Evolutionary conservation across 2,329 filamentous ascomycete genomes (phyloP).

Genomic region (Colletotrichum sp.): DNA sequence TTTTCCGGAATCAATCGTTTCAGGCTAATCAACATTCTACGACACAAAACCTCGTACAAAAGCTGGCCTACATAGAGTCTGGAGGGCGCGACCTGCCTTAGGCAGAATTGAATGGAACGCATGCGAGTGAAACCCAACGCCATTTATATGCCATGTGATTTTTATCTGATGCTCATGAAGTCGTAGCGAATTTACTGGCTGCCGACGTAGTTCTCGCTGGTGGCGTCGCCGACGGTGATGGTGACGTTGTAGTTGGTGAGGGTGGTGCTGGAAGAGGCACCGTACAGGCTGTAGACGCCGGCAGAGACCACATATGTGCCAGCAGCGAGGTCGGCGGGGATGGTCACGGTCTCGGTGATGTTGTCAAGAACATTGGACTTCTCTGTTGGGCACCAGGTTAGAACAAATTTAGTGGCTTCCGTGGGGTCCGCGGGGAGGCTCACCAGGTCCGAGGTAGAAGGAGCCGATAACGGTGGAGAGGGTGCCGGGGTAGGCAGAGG

Average conservation of each 20-base stretch:
- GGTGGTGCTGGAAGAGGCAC: constrained; percentile 23
- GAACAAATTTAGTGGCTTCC: neutral
- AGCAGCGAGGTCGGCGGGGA: constrained; percentile 24
- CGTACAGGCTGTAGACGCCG: constrained; percentile 31
- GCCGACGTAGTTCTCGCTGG: constrained; percentile 36
- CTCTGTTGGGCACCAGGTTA: neutral
- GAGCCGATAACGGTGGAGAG: constrained; percentile 30
- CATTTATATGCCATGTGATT: neutral
- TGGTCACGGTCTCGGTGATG: constrained; percentile 29
- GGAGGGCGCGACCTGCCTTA: too few species aligned
- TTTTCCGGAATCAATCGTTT: too few species aligned
- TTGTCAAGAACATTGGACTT: constrained; percentile 30
- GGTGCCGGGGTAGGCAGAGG: constrained; percentile 26
- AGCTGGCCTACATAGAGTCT: too few species aligned
- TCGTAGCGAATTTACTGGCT: constrained; percentile 24
- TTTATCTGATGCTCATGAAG: neutral
- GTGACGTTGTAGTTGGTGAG: constrained; percentile 30
- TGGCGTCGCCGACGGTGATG: constrained; percentile 28
- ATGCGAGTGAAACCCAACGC: neutral
- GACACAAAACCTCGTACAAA: too few species aligned
- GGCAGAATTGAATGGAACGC: neutral
- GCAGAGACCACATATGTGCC: constrained; percentile 31
- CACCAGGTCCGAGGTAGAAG: constrained; percentile 41
- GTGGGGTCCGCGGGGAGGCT: neutral
- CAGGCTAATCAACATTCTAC: too few species aligned